A percentile compares a stretch with the other conserved stretches of the same genome.
Evolutionary conservation across 2,329 filamentous ascomycete genomes (phyloP).

Genomic region (Pleurostoma richardsiae): DNA sequence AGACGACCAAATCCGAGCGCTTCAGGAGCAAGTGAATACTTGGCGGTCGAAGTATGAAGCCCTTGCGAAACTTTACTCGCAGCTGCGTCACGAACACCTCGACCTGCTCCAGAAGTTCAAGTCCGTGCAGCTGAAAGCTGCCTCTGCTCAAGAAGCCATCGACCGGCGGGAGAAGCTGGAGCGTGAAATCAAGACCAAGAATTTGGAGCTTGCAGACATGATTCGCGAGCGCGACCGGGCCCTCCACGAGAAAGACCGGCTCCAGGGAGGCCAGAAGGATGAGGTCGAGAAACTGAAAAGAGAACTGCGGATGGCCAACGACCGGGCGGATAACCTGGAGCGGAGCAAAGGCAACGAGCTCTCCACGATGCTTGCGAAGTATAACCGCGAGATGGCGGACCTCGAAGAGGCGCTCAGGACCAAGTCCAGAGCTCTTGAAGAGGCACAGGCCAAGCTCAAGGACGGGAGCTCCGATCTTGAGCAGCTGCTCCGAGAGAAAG

Average conservation of each 20-base stretch:
- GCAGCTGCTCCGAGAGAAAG: constrained; percentile 81
- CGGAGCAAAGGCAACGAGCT: constrained; percentile 91
- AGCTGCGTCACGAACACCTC: constrained; percentile 89
- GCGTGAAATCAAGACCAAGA: constrained; percentile 98
- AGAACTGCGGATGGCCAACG: constrained; percentile 85
- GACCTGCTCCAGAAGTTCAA: constrained; percentile 96
- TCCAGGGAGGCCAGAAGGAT: constrained; percentile 82
- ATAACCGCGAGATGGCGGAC: constrained; percentile 96
- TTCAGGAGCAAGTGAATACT: constrained; percentile 96
- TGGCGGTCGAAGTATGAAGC: constrained; percentile 98
- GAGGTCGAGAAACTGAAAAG: constrained; percentile 92
- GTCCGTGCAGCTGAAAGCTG: constrained; percentile 89
- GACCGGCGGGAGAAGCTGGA: constrained; percentile 92
- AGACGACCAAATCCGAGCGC: constrained; percentile 86
- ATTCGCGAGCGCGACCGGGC: constrained; percentile 93
- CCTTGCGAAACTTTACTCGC: constrained; percentile 93
- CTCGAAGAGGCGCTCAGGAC: constrained; percentile 86
- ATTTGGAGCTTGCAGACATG: constrained; percentile 97
- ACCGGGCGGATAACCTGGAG: constrained; percentile 88
- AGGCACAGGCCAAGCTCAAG: constrained; percentile 70
- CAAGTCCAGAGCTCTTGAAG: constrained; percentile 84
- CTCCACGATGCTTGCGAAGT: constrained; percentile 89
- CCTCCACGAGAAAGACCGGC: constrained; percentile 84
- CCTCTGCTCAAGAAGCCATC: constrained; percentile 94
- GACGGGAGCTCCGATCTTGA: constrained; percentile 85